These are phyloP conservation scores for Dionaea muscipula DNA, from an alignment of 179 eudicot species.

Conservation along the genomic window DNA sequence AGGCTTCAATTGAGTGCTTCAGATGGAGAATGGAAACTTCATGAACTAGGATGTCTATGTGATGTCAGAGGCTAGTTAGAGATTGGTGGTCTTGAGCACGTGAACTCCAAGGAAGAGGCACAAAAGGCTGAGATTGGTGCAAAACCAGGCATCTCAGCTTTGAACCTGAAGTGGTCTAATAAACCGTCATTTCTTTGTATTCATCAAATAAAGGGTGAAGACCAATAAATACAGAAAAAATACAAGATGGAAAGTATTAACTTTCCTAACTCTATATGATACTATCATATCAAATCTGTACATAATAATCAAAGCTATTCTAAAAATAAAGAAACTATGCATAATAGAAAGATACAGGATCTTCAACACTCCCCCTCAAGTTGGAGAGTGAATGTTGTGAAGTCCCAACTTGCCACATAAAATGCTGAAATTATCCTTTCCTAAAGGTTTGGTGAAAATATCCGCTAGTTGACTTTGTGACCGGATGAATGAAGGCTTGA, in stretches of 20 bases:
- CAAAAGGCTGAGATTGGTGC: slow-evolving; percentile 9
- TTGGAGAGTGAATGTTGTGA: not conserved
- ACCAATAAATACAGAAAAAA: too few species aligned
- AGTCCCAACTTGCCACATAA: not conserved
- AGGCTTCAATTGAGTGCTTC: slow-evolving; percentile 8
- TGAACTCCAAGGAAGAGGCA: slow-evolving; percentile 19
- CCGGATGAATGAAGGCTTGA: not conserved
- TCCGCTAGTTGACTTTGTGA: not conserved
- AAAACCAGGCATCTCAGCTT: slow-evolving; percentile 8
- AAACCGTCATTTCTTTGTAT: too few species aligned
- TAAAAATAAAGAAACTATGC: too few species aligned
- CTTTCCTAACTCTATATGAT: too few species aligned
- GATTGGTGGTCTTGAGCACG: slow-evolving; percentile 17
- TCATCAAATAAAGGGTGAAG: too few species aligned
- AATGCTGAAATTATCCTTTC: not conserved
- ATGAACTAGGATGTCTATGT: slow-evolving; percentile 13
- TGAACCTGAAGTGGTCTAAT: slow-evolving; percentile 9
- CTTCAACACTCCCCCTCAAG: not conserved
- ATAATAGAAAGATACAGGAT: too few species aligned
- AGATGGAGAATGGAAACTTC: slow-evolving; percentile 9
- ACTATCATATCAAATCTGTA: too few species aligned
- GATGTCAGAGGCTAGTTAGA: slow-evolving; percentile 17
- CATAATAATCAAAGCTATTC: too few species aligned
- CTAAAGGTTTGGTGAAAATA: not conserved
- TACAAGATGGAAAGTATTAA: too few species aligned